A percentile compares a stretch with the other conserved stretches of the same genome.
Conservation (phyloP, 2,329 filamentous ascomycete genomes). For the Diaporthe ampelina region DNA sequence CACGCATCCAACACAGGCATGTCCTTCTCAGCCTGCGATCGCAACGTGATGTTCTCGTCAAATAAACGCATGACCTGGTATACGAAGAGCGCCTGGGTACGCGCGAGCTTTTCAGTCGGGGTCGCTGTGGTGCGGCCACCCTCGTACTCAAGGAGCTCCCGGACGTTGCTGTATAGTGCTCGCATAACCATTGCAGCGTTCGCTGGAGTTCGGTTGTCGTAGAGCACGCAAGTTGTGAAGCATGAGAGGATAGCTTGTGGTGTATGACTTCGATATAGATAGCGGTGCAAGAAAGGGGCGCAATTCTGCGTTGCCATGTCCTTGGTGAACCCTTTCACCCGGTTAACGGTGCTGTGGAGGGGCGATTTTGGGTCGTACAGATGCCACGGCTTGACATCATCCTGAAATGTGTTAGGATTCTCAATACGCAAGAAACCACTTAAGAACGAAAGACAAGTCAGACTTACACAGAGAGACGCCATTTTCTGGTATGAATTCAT, state of each 20-base stretch:
- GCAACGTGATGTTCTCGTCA: slow-evolving; percentile 1
- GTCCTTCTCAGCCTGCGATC: slow-evolving; percentile 16
- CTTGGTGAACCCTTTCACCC: not conserved
- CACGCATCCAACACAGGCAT: not conserved
- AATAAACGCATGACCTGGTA: slow-evolving; percentile 3
- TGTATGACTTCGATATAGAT: not conserved
- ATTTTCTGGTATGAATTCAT: slow-evolving; percentile 1
- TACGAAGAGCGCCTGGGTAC: slow-evolving; percentile 1
- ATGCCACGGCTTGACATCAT: slow-evolving; percentile 16
- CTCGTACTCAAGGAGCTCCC: not conserved
- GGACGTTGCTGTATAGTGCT: slow-evolving; percentile 42
- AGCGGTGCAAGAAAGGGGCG: slow-evolving; percentile 4
- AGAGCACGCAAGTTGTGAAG: slow-evolving; percentile 50
- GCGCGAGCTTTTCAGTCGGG: slow-evolving; percentile 9
- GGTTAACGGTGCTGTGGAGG: not conserved
- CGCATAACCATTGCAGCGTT: slow-evolving; percentile 49
- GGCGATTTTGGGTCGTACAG: slow-evolving; percentile 11
- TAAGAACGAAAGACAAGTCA: not conserved
- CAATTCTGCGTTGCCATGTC: not conserved
- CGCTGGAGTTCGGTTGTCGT: slow-evolving; percentile 47
- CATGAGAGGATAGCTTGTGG: slow-evolving; percentile 45
- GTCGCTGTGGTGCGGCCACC: not conserved
- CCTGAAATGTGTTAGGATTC: not conserved
- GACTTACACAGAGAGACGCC: not conserved
- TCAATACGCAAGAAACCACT: not conserved